Conservation (phyloP, 2,329 filamentous ascomycete species). For the Fusarium sp. region DNA sequence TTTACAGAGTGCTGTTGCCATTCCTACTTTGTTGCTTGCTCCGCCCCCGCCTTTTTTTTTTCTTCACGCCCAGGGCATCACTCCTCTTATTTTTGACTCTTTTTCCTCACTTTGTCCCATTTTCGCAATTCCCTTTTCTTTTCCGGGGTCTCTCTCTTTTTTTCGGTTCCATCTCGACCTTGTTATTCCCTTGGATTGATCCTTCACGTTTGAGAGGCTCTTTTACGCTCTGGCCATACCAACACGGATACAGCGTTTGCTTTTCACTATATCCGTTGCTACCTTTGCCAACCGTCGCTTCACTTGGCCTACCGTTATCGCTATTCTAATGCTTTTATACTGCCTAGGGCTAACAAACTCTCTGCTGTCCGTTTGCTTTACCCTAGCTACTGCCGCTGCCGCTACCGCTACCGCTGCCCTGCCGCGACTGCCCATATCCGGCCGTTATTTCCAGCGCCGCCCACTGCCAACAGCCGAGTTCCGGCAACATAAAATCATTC, state of each 20-base stretch:
- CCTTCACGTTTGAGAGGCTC: conserved; percentile 9
- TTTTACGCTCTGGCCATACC: neutral
- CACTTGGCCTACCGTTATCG: conserved; percentile 2
- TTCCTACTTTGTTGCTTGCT: conserved; percentile 34
- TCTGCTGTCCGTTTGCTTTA: conserved; percentile 21
- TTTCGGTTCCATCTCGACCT: conserved; percentile 12
- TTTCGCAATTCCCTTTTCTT: conserved; percentile 47
- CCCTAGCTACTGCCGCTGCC: conserved; percentile 23
- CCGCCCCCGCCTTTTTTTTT: conserved; percentile 47
- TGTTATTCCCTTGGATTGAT: conserved; percentile 38
- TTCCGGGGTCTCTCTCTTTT: conserved; percentile 40
- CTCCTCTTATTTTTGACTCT: conserved; percentile 40
- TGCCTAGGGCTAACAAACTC: conserved; percentile 23
- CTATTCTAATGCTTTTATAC: conserved; percentile 9
- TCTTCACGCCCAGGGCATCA: conserved; percentile 18
- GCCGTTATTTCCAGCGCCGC: conserved; percentile 50
- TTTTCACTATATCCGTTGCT: conserved; percentile 6
- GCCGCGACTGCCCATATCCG: conserved; percentile 36
- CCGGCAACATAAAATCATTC: conserved; percentile 30
- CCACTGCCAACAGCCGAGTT: conserved; percentile 41
- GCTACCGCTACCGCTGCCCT: conserved; percentile 31
- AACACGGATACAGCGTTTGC: neutral
- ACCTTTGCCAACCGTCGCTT: neutral
- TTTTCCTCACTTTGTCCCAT: conserved; percentile 34
- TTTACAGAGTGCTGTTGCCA: conserved; percentile 9